Base-by-base conservation (phyloP, 768 basidiomycete genomes). In the Lactarius deliciosus region DNA sequence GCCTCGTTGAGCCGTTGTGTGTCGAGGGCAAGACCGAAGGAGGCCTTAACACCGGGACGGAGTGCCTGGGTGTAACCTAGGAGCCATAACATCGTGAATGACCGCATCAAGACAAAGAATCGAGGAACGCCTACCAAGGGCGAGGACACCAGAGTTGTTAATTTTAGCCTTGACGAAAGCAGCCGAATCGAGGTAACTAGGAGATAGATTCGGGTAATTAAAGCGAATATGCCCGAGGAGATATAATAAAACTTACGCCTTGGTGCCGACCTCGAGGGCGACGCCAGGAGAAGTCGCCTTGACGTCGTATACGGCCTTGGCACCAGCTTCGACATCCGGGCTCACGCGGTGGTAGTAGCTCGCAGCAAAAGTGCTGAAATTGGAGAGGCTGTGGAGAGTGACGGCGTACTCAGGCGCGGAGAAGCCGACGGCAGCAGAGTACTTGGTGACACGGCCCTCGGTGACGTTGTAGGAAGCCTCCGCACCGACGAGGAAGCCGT, bases 111-210 rank as follows among this genome's bases (percentile, higher is more conserved):
- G 34, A 9, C 8, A 34, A 32, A 6, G 6, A 32, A 32, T 32
- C 53, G 40, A 56, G n/a, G 61, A 30, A 30, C 78, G 68, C 75
- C 2, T 38, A 92, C 86, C 89, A 71, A 96, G 87, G 73, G 86
- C 90, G 71, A 97, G 84, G 75, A 96, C 84, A 83, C 96, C 96
- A 65, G 87, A 77, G 81, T 96, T 96, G 87, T 98, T 98, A 82
- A 98, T 96, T 85, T 98, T 98, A 72, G 95, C 92, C 85, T 99
- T 98, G 80, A 98, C 84, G 75, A 92, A 98, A 10, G 95, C 90
- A 70, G 94, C 88, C 36, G 83, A 78, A 80, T 98, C 95, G 69
- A 96, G 88, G 81, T 88, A 88, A 57, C 88, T 91, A 64, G 16
- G 61, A 25, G 6, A 40, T 22, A 9, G 40, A 22, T 34, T 20